phyloP scores from a whole-genome alignment of 768 basidiomycete species.

The Melanogaster broomeanus region DNA sequence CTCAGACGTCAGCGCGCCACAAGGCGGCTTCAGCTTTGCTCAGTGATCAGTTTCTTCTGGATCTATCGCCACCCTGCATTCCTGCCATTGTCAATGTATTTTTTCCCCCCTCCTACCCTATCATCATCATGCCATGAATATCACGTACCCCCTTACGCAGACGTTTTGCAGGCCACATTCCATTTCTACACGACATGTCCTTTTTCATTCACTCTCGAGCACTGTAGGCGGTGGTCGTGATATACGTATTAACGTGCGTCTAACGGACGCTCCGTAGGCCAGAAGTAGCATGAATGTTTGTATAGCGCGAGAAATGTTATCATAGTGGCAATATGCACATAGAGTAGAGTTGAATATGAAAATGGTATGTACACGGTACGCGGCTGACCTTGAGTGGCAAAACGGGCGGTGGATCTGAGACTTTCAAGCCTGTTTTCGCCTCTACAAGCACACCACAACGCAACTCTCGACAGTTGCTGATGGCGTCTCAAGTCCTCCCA shows the following conservation, averaged over 20 bases:
- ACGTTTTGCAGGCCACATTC: conserved; percentile 12
- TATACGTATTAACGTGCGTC: conserved; percentile 29
- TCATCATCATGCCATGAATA: conserved; percentile 22
- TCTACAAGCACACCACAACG: conserved; percentile 4
- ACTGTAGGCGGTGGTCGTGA: conserved; percentile 18
- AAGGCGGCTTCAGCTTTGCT: conserved; percentile 96
- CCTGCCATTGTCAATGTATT: neutral
- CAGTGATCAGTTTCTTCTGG: conserved; percentile 35
- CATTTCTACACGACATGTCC: conserved; percentile 11
- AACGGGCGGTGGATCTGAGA: no score
- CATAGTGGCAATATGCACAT: conserved; percentile 17
- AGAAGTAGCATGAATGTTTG: conserved; percentile 22
- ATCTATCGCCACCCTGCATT: conserved; percentile 3
- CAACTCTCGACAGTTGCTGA: conserved; percentile 28
- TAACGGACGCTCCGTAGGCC: conserved; percentile 32
- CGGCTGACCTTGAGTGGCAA: no score
- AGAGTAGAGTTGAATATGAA: conserved; percentile 10
- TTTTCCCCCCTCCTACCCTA: conserved; percentile 8
- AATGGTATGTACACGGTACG: no score
- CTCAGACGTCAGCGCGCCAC: conserved; percentile 82
- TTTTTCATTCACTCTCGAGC: conserved; percentile 23
- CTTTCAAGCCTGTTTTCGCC: neutral
- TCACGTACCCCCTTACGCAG: conserved; percentile 15
- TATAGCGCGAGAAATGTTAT: conserved; percentile 20
- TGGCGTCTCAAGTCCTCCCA: conserved; percentile 95